phyloP scores from a whole-genome alignment of 345 rosid species.

The Conringia planisiliqua region DNA sequence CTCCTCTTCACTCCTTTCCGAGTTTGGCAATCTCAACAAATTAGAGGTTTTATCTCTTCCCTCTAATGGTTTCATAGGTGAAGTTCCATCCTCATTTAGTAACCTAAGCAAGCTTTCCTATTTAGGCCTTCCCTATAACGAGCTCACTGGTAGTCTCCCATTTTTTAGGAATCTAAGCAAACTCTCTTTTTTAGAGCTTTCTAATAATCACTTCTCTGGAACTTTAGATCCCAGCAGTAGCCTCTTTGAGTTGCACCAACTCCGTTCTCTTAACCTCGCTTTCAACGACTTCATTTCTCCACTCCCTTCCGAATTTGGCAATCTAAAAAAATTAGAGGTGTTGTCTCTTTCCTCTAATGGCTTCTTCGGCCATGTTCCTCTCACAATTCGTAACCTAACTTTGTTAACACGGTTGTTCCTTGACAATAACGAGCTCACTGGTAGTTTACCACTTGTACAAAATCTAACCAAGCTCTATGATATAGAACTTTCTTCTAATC shows the following conservation, averaged over 20 bases:
- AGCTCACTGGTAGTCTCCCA: constrained; percentile 15
- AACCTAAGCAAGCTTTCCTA: background rate
- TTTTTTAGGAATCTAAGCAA: background rate
- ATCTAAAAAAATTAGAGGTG: background rate
- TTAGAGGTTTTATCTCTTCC: background rate
- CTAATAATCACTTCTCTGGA: background rate
- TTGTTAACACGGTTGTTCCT: background rate
- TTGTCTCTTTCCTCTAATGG: background rate
- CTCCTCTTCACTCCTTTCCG: constrained; percentile 1
- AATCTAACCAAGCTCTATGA: background rate
- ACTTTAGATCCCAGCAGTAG: background rate
- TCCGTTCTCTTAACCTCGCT: background rate
- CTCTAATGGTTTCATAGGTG: background rate
- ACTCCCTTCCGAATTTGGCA: constrained; percentile 1
- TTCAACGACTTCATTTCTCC: background rate
- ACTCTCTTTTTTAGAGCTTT: background rate
- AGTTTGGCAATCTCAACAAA: constrained; percentile 9
- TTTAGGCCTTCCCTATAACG: background rate
- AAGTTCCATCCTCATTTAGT: constrained; percentile 1
- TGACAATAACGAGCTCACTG: background rate
- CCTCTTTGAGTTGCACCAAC: background rate
- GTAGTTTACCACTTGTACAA: constrained; percentile 15
- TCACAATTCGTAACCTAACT: constrained; percentile 17
- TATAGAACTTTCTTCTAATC: background rate
- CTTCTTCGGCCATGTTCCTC: background rate